Base-by-base conservation (phyloP, 2,329 filamentous ascomycete species). In the Ophiosphaerella korrae region DNA sequence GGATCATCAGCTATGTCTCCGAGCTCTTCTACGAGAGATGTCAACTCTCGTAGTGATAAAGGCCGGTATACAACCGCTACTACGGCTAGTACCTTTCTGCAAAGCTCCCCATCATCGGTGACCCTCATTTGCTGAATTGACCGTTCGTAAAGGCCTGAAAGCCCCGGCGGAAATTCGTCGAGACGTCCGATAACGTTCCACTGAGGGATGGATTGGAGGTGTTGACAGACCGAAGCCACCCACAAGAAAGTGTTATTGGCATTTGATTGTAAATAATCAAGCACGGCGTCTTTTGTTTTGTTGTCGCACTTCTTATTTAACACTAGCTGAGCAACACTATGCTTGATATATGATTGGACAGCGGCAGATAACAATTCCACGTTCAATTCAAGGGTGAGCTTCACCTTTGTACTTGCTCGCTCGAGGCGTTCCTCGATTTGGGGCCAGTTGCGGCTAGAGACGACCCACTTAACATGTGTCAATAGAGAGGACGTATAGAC, bases 341-440 rank as follows among this genome's bases (percentile, higher is more conserved):
- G 32, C 0, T 63, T 3, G 43, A 80, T 78, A 35, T 75, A 82
- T 2, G 16, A 37, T 1, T 52, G 23, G 3, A 79, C 72, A 29
- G 76, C 74, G 0, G 43, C n/a, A 1, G 67, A 67, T 9, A 77
- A 56, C 1, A 58, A 63, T 0, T 65, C 44, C 24, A 57, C 35
- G 45, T 77, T 78, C 2, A 75, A 52, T 39, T 79, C 58, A 16
- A 63, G 68, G 18, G 45, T 47, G 1, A 78, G 41, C 23, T 47
- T 64, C 3, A 57, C 12, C n/a, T 62, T 63, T 5, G 67, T 37
- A 2, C 38, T 34, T 0, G 47, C 44, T 3, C 12, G 11, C 7
- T 52, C 50, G 2, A 80, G 54, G 1, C 42, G n/a, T 11, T 14
- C 31, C 29, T 51, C 32, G 14, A 46, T 39, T n/a, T n/a, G n/a